phyloP scores from a whole-genome alignment of 305 asterid species.

The Salvia sclarea region DNA sequence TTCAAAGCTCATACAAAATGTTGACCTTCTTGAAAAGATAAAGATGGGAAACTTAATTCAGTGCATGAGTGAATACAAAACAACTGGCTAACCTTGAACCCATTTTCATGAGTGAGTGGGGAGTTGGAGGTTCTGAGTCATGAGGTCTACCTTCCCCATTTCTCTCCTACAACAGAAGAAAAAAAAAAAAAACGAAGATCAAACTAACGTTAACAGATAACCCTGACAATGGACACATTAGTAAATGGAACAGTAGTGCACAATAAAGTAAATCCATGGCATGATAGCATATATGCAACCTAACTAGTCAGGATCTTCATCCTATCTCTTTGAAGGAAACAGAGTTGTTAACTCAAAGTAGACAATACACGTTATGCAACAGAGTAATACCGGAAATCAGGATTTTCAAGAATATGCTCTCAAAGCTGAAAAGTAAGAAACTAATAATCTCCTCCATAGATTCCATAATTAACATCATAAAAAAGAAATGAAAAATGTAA shows the following conservation, averaged over 20 bases:
- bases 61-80: constrained; percentile 6
- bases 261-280: constrained; percentile 8
- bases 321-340: constrained; percentile 16
- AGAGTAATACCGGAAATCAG: not conserved
- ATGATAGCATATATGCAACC: constrained; percentile 7
- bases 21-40: not conserved
- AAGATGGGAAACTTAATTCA: not conserved
- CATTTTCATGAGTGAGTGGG: constrained; percentile 63
- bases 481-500: constrained; percentile 12
- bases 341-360: not conserved
- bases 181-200: constrained; percentile 23
- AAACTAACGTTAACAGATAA: constrained; percentile 11
- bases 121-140: constrained; percentile 79
- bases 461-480: not conserved
- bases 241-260: constrained; percentile 5
- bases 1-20: constrained; percentile 4
- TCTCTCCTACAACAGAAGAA: constrained; percentile 61
- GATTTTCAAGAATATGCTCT: constrained; percentile 15
- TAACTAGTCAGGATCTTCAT: constrained; percentile 11
- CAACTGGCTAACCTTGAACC: constrained; percentile 66
- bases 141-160: constrained; percentile 74
- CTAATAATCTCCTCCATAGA: not conserved
- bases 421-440: constrained; percentile 13
- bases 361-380: constrained; percentile 15
- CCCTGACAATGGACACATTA: constrained; percentile 11